phyloP scores from a whole-genome alignment of 352 stramenopile species.

The Phytophthora idaei region DNA sequence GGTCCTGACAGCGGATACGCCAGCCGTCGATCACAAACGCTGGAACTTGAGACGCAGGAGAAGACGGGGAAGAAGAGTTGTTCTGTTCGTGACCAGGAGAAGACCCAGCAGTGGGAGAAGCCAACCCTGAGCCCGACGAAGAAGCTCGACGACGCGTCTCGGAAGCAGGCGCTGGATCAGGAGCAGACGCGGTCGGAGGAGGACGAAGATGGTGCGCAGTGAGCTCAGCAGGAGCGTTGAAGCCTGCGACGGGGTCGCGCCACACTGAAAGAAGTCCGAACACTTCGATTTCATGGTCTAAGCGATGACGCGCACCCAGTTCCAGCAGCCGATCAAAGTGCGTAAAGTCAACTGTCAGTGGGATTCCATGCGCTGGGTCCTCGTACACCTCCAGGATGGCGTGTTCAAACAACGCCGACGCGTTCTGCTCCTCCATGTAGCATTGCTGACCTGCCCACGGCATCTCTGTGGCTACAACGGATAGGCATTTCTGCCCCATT shows the following conservation, averaged over 20 bases:
- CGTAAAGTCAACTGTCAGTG: constrained; percentile 63
- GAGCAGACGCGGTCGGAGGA: constrained; percentile 26
- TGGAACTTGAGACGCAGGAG: constrained; percentile 24
- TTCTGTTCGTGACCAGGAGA: constrained; percentile 23
- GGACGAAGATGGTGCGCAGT: constrained; percentile 33
- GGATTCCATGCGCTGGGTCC: constrained; percentile 36
- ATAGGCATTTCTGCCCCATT: constrained; percentile 78
- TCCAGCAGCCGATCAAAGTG: constrained; percentile 72
- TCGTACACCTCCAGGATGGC: constrained; percentile 70
- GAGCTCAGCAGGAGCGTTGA: constrained; percentile 60
- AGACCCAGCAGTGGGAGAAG: constrained; percentile 22
- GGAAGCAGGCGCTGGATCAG: constrained; percentile 24
- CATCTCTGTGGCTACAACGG: constrained; percentile 77
- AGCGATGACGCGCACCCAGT: constrained; percentile 49
- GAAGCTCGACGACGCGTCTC: constrained; percentile 28
- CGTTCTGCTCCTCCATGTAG: constrained; percentile 69
- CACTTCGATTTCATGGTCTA: constrained; percentile 76
- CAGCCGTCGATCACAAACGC: constrained; percentile 61
- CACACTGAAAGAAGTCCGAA: constrained; percentile 79
- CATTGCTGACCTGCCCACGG: constrained; percentile 81
- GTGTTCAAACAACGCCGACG: constrained; percentile 76
- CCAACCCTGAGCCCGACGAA: constrained; percentile 22
- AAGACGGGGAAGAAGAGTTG: constrained; percentile 17
- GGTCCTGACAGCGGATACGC: constrained; percentile 70
- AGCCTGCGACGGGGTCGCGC: constrained; percentile 61